Evolutionary conservation across 2,329 filamentous ascomycete species (phyloP).

Genomic region (Verticillium alfalfae): DNA sequence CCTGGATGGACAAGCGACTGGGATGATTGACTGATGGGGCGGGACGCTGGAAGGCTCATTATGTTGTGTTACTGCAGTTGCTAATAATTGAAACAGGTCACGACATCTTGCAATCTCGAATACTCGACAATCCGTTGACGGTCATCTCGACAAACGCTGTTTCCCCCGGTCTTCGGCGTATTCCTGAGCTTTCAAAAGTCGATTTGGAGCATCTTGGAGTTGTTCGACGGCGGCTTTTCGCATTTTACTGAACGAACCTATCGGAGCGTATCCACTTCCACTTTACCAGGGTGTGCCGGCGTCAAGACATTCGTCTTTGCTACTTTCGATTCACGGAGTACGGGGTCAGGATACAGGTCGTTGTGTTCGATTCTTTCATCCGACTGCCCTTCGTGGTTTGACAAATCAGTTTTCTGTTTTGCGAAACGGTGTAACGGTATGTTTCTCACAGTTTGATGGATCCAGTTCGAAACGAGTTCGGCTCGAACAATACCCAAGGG

Average conservation of each 20-base stretch:
- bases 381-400: conserved; percentile 20
- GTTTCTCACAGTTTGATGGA: not conserved
- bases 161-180: conserved; percentile 9
- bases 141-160: conserved; percentile 5
- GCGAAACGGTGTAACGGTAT: conserved; percentile 20
- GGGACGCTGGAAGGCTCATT: no score
- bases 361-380: conserved; percentile 24
- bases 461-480: no score
- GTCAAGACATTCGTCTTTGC: conserved; percentile 30
- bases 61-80: not conserved
- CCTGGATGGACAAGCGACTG: not conserved
- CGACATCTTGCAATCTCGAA: conserved; percentile 16
- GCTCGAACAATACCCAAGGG: no score
- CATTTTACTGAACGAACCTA: conserved; percentile 10
- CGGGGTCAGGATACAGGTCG: conserved; percentile 28
- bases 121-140: conserved; percentile 25
- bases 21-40: not conserved
- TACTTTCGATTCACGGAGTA: conserved; percentile 28
- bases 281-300: conserved; percentile 31
- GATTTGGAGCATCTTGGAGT: conserved; percentile 11
- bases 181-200: conserved; percentile 10
- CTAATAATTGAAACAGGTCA: conserved; percentile 10
- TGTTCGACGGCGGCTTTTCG: conserved; percentile 10
- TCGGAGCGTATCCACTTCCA: conserved; percentile 8
- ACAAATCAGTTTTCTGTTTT: conserved; percentile 15